Percentiles rank a stretch among this genome's conserved stretches.
These are phyloP conservation scores for Populus deltoides DNA, from an alignment of 345 rosid species.

Conservation along the genomic window DNA sequence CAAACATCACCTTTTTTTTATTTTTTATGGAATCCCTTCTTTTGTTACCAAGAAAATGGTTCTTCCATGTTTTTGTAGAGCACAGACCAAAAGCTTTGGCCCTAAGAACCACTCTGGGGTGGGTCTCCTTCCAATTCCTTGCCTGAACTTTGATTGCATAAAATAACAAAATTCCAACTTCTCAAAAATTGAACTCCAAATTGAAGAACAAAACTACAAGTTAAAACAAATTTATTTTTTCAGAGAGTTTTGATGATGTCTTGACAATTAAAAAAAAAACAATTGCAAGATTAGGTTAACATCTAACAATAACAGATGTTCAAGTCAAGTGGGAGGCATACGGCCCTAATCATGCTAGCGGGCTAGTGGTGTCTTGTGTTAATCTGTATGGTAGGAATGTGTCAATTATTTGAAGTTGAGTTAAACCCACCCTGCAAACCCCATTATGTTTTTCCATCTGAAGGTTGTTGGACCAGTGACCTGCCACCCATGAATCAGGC, in stretches of 20 bases:
- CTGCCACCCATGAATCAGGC: conserved; percentile 12
- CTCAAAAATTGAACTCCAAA: neutral
- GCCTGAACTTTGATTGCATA: neutral
- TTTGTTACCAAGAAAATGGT: conserved; percentile 15
- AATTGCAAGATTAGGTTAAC: conserved; percentile 6
- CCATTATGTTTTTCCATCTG: neutral
- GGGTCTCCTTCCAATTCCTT: neutral
- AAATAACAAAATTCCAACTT: neutral
- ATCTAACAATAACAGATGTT: neutral
- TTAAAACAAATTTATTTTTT: neutral
- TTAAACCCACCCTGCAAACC: conserved; percentile 10
- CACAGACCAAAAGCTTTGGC: neutral
- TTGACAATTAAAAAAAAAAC: neutral
- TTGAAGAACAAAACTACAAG: neutral
- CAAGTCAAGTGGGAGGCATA: no score
- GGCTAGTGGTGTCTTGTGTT: no score
- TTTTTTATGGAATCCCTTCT: neutral
- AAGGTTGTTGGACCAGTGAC: conserved; percentile 20
- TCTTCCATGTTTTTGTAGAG: conserved; percentile 4
- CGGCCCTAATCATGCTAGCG: neutral
- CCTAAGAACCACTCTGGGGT: neutral
- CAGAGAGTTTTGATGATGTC: neutral
- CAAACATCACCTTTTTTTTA: neutral
- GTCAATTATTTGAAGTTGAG: conserved; percentile 11
- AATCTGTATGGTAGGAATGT: neutral